phyloP scores from a whole-genome alignment of 495 filamentous ascomycete species.

The Hyaloscypha bicolor region DNA sequence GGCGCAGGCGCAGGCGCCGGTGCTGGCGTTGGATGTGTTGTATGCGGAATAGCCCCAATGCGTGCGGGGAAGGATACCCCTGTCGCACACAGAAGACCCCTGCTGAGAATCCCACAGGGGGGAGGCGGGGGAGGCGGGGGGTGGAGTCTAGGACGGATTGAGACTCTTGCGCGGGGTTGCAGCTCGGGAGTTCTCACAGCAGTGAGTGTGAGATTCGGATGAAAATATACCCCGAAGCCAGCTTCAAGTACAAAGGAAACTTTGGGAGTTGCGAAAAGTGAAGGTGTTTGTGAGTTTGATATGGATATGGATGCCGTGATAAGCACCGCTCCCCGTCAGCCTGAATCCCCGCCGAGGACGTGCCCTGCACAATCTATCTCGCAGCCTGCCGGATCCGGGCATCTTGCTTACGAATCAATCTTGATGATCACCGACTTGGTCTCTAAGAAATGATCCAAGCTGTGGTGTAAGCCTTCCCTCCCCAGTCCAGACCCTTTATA shows the following conservation, averaged over 20 bases:
- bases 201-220: background rate
- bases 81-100: background rate
- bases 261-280: background rate
- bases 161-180: background rate
- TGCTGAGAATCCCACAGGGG: background rate
- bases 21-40: background rate
- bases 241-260: background rate
- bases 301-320: background rate
- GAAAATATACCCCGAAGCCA: background rate
- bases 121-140: too few species aligned
- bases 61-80: background rate
- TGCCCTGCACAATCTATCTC: background rate
- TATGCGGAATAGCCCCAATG: background rate
- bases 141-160: background rate
- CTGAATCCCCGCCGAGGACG: background rate
- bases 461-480: constrained; percentile 21
- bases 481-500: constrained; percentile 29
- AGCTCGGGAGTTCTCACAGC: background rate
- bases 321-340: background rate
- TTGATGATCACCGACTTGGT: constrained; percentile 21
- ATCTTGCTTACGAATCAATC: constrained; percentile 1
- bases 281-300: background rate
- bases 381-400: background rate
- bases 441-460: constrained; percentile 27
- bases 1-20: background rate